Conservation (phyloP, 1,284 basidiomycete species). For the Sphagnurus paluster region DNA sequence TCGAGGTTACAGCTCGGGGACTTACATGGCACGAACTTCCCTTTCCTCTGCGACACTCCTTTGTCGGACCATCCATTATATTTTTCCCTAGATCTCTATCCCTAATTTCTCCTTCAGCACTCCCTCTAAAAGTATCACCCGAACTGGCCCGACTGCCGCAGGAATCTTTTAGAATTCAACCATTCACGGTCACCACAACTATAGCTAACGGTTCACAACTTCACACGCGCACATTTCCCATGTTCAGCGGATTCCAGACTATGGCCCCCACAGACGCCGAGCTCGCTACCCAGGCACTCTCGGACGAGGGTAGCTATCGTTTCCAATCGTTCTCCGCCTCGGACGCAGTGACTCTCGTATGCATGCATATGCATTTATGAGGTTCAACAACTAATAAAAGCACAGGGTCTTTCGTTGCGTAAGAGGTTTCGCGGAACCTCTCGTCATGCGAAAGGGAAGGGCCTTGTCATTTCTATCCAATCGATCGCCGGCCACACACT, state of each 20-base stretch:
- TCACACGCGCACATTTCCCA: slow-evolving; percentile 17
- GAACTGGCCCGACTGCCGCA: too few relatives aligned
- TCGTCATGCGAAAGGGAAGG: slow-evolving; percentile 73
- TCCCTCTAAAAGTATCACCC: not conserved
- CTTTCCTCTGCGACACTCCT: slow-evolving; percentile 18
- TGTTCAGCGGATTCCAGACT: slow-evolving; percentile 57
- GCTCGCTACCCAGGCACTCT: slow-evolving; percentile 66
- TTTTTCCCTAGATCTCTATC: slow-evolving; percentile 4
- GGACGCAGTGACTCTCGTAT: slow-evolving; percentile 72
- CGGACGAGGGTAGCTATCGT: slow-evolving; percentile 66
- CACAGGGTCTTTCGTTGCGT: slow-evolving; percentile 68
- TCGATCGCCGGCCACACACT: slow-evolving; percentile 75
- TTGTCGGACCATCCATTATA: slow-evolving; percentile 10
- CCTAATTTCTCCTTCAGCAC: not conserved
- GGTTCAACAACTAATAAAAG: not conserved
- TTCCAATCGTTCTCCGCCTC: slow-evolving; percentile 72
- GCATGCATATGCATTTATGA: slow-evolving; percentile 7
- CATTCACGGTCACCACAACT: too few relatives aligned
- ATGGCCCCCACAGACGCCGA: slow-evolving; percentile 69
- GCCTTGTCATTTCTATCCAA: slow-evolving; percentile 75
- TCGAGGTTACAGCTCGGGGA: slow-evolving; percentile 18
- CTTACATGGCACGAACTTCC: slow-evolving; percentile 10
- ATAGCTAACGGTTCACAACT: slow-evolving; percentile 1
- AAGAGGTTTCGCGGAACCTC: slow-evolving; percentile 76
- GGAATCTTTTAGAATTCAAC: too few relatives aligned